A percentile compares a stretch with the other conserved stretches of the same genome.
These are phyloP conservation scores for Tricholoma sp. DNA, from an alignment of 768 basidiomycete genomes.

Conservation along the genomic window DNA sequence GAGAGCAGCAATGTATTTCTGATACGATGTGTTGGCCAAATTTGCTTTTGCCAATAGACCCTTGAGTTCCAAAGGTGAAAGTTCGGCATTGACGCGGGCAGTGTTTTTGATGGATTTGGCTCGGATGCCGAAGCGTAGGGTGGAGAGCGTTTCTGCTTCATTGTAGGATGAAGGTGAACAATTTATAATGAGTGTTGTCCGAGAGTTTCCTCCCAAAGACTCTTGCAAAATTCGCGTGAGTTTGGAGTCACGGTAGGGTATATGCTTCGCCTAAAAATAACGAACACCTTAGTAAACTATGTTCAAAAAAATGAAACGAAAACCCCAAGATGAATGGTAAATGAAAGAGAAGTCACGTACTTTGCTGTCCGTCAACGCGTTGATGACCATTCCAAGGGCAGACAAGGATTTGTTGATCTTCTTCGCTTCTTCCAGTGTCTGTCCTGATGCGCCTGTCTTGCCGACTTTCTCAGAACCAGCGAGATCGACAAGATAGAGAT, in stretches of 20 bases:
- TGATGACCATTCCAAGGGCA: slow-evolving; percentile 99
- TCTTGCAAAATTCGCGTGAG: slow-evolving; percentile 99
- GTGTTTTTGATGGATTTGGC: slow-evolving; percentile 99
- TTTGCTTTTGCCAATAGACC: slow-evolving; percentile 86
- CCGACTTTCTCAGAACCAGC: slow-evolving; percentile 99
- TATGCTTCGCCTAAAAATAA: slow-evolving; percentile 74
- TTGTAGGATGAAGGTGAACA: slow-evolving; percentile 98
- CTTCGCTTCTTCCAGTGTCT: slow-evolving; percentile 98
- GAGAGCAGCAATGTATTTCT: slow-evolving; percentile 83
- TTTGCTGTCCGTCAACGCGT: slow-evolving; percentile 94
- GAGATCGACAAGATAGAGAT: slow-evolving; percentile 95
- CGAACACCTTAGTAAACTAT: not conserved
- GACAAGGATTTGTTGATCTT: slow-evolving; percentile 99
- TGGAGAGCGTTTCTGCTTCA: slow-evolving; percentile 92
- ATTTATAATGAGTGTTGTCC: slow-evolving; percentile 98
- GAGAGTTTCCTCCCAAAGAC: slow-evolving; percentile 91
- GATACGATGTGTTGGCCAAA: slow-evolving; percentile 74
- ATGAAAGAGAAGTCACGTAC: slow-evolving; percentile 29
- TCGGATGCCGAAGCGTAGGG: slow-evolving; percentile 98
- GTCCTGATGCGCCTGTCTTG: slow-evolving; percentile 98
- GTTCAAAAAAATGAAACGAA: not conserved
- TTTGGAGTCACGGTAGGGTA: slow-evolving; percentile 98
- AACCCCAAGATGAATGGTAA: not conserved
- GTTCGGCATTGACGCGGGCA: slow-evolving; percentile 96
- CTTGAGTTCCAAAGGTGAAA: slow-evolving; percentile 95